Conservation (phyloP, 2,329 filamentous ascomycete genomes). For the Venturia pyrina region DNA sequence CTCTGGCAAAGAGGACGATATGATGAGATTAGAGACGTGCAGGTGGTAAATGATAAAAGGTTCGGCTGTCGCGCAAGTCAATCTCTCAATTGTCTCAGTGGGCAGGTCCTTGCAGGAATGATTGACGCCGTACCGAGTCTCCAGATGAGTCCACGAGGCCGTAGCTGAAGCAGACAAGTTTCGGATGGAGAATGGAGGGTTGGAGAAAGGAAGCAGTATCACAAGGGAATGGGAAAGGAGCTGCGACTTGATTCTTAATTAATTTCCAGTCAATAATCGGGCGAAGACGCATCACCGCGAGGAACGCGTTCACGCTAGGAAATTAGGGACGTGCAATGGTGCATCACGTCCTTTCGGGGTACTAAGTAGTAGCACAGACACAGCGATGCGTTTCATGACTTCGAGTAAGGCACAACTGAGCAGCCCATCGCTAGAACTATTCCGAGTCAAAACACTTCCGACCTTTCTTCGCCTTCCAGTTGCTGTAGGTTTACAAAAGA, state of each 20-base stretch:
- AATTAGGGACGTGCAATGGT: background rate
- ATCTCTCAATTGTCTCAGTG: background rate
- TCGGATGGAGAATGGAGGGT: background rate
- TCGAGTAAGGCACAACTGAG: background rate
- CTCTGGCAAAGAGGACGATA: background rate
- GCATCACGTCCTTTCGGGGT: background rate
- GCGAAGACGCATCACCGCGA: background rate
- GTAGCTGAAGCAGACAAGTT: background rate
- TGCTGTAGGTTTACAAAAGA: background rate
- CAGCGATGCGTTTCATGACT: background rate
- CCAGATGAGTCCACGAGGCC: background rate
- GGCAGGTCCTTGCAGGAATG: background rate
- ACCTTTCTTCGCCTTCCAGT: background rate
- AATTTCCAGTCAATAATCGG: constrained; percentile 1
- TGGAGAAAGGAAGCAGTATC: background rate
- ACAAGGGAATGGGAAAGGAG: background rate
- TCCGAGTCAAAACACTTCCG: background rate
- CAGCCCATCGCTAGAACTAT: no score
- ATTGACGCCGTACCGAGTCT: background rate
- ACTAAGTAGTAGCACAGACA: background rate
- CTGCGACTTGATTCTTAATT: background rate
- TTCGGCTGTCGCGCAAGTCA: background rate
- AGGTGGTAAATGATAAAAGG: background rate
- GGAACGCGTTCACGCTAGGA: background rate
- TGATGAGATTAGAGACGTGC: background rate